Percentiles rank a stretch among this genome's conserved stretches.
phyloP scores from a whole-genome alignment of 225 moss, liverwort and hornwort genomes.

The Climacium dendroides region DNA sequence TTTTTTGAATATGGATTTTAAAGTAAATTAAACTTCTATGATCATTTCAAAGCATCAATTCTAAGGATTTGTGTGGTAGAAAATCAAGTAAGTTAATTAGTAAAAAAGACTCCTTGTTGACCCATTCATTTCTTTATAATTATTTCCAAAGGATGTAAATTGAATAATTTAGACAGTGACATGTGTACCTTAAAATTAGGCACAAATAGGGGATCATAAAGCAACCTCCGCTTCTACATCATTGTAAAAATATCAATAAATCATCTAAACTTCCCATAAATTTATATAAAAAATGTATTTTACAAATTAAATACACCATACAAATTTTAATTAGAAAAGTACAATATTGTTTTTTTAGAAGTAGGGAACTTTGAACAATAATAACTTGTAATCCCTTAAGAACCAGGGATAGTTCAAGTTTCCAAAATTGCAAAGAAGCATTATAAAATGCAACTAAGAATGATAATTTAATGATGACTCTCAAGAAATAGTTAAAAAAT shows the following conservation, averaged over 20 bases:
- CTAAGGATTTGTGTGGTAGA: not conserved
- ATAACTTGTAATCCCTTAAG: too few relatives aligned
- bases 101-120: not conserved
- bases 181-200: not conserved
- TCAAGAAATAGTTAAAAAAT: too few relatives aligned
- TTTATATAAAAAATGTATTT: not conserved
- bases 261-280: too few relatives aligned
- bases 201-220: not conserved
- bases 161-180: not conserved
- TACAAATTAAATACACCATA: not conserved
- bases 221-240: not conserved
- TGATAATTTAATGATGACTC: too few relatives aligned
- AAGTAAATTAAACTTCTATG: not conserved
- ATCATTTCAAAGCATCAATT: not conserved
- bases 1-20: not conserved
- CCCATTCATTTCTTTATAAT: not conserved
- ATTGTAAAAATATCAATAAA: not conserved
- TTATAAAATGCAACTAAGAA: too few relatives aligned
- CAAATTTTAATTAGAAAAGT: not conserved
- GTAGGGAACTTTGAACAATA: not conserved
- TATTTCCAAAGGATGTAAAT: not conserved
- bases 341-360: not conserved
- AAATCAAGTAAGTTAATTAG: too few relatives aligned
- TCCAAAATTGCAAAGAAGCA: too few relatives aligned
- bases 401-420: too few relatives aligned